A percentile compares a stretch with the other conserved stretches of the same genome.
Evolutionary conservation across 805 yeast species (phyloP).

Genomic region (Ogataea wickerhamii): DNA sequence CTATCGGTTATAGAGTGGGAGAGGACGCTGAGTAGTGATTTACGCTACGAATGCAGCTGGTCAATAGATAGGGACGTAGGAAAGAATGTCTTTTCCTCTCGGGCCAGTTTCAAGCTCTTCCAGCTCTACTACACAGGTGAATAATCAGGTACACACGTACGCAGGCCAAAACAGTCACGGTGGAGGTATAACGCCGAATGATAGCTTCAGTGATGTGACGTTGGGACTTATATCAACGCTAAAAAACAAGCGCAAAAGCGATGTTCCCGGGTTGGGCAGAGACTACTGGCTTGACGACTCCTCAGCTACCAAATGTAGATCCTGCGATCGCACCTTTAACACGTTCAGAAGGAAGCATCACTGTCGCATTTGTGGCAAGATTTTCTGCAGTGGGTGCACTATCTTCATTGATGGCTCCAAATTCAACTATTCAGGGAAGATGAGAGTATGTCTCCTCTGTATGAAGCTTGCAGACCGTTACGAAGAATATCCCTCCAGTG

Average conservation of each 20-base stretch:
- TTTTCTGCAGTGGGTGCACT: constrained; percentile 84
- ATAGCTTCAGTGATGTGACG: constrained; percentile 23
- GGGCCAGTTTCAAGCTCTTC: constrained; percentile 19
- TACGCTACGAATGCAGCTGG: too few species aligned
- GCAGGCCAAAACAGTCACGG: background rate
- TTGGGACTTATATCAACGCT: constrained; percentile 22
- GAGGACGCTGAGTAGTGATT: too few species aligned
- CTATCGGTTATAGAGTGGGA: too few species aligned
- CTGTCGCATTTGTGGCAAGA: constrained; percentile 94
- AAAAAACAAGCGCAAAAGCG: constrained; percentile 18
- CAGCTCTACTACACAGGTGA: constrained; percentile 24
- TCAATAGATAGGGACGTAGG: too few species aligned
- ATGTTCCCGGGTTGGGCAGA: constrained; percentile 48
- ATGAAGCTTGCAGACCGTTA: constrained; percentile 57
- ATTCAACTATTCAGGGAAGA: constrained; percentile 61
- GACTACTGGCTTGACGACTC: constrained; percentile 98
- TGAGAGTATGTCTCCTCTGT: constrained; percentile 78
- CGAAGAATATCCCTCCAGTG: constrained; percentile 66
- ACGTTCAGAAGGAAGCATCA: constrained; percentile 92
- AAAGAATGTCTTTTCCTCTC: constrained; percentile 1
- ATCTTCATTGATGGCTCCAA: constrained; percentile 61
- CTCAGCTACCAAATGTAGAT: constrained; percentile 81
- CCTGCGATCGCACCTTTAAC: constrained; percentile 74
- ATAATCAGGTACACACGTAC: constrained; percentile 15
- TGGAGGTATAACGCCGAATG: constrained; percentile 4